Evolutionary conservation across 345 rosid species (phyloP), one percentile per base, ranked within the genome.

Genomic region (Physaria fendleri): DNA sequence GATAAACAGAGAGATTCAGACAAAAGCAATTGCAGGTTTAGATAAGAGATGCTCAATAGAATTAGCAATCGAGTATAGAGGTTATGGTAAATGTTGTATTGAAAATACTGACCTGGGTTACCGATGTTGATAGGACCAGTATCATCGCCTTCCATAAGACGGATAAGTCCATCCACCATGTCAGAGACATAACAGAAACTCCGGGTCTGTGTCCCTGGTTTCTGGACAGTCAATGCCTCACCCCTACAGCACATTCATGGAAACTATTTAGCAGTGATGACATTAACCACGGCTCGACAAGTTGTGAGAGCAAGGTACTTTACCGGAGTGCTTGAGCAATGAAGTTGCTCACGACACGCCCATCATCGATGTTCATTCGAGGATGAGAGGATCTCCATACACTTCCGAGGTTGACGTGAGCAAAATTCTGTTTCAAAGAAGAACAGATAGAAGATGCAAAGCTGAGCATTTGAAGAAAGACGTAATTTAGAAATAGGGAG

Each of bases 141-240:
- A 74, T 92, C 69, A 13, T 80, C 81, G 41, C 98, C 95, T 67
- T 79, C 95, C 98, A 92, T 88, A 68, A 92, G 93, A 50, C 93
- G 85, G 64, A 92, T 78, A 45, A 92, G 98, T 25, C 97, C 98
- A 54, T 88, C 97, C 50, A 92, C 98, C 97, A 92, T 82, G 80
- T 92, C 98, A n/a, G 97, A 85, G n/a, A 92, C 97, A 44, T 80
- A 92, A 53, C 98, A 92, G 81, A 92, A 92, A 69, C 98, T 92
- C 40, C 98, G 93, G 17, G 98, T 92, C 65, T 92, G 98, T 14
- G 94, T 84, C 66, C 98, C 98, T 4, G 98, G 98, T 60, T 76
- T 69, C 68, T 92, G 98, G 39, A 92, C 95, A 1, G 98, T 92
- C 80, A 92, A 69, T 4, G 93, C 65, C 58, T 92, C 98, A 45